Evolutionary conservation across 2,329 filamentous ascomycete genomes (phyloP).

Genomic region (Fusarium cyanostomum): DNA sequence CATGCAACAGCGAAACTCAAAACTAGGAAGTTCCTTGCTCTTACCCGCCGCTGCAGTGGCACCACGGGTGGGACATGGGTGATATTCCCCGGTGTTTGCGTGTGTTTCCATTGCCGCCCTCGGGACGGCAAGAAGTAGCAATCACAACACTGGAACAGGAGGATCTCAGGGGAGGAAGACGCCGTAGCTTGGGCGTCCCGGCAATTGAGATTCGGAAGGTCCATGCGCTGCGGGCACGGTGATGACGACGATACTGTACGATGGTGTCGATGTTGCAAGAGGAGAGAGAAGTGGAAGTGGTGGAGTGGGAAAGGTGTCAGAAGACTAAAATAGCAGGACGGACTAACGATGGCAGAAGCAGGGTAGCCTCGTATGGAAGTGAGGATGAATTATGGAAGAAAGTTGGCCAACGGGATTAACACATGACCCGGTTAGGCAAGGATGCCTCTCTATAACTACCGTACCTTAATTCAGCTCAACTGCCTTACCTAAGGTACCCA

Average conservation of each 20-base stretch:
- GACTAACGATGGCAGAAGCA: conserved; percentile 17
- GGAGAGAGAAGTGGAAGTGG: background rate
- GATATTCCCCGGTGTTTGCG: conserved; percentile 17
- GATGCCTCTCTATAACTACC: conserved; percentile 23
- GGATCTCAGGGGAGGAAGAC: conserved; percentile 19
- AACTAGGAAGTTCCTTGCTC: conserved; percentile 22
- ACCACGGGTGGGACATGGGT: conserved; percentile 37
- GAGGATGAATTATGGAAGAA: background rate
- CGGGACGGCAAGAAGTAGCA: conserved; percentile 25
- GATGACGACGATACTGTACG: conserved; percentile 13
- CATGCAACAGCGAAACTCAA: conserved; percentile 25
- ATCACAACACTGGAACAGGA: conserved; percentile 14
- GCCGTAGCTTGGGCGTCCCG: conserved; percentile 18
- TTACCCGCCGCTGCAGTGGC: conserved; percentile 34
- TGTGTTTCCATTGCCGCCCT: conserved; percentile 32
- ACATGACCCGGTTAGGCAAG: conserved; percentile 17
- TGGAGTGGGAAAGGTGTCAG: conserved; percentile 3
- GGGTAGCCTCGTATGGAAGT: background rate
- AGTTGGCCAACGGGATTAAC: conserved; percentile 20
- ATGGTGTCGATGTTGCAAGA: conserved; percentile 21
- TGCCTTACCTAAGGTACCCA: background rate
- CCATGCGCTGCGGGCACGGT: conserved; percentile 20
- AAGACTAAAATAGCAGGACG: conserved; percentile 9
- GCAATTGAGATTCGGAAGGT: conserved; percentile 23
- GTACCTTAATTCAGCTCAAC: conserved; percentile 2